Evolutionary conservation across 148 eudicot genomes (phyloP), one percentile per base, ranked within the genome.

Genomic region (Silene conica): DNA sequence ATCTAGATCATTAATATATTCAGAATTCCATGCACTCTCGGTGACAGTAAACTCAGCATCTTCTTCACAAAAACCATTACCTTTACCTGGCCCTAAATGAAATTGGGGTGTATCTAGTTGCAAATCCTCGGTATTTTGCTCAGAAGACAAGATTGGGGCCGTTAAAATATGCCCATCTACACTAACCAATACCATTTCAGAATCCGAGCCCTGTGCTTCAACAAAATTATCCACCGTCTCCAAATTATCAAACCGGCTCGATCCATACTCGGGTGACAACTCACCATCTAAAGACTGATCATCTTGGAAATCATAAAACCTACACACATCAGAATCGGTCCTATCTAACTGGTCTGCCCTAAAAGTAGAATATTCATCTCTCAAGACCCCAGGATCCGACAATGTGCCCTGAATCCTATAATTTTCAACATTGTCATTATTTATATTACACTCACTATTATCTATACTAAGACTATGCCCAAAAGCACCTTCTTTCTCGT

Each of bases 121-220:
- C 82, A 88, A 72, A 81, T 75, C 72, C 68, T 87, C 97, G 13
- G 81, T 73, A 45, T 85, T 77, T 67, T 78, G 83, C 80, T 87
- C 97, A 20, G 83, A 74, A 46, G 97, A 82, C 45, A 82, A 82
- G 73, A 95, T 90, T 26, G 99, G 99, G 60, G 97, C 99, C 26
- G 88, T 89, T 72, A 95, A 85, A 75, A 95, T 86, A 73, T 90
- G 96, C 56, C 99, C 99, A 84, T 95, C 99, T 25, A 95, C 84
- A 76, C 99, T 95, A 50, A 95, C 96, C 88, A 92, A 85, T 80
- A 95, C 90, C 83, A 95, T 90, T 81, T 89, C 97, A 25, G 99
- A 86, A 73, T 73, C 88, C 25, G 80, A 81, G 26, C 81, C 75
- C 67, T 86, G 84, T 31, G 96, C 84, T 82, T 92, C 92, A 28